Percentiles rank a stretch among this genome's conserved stretches.
phyloP scores from a whole-genome alignment of 164 flowering plant genomes.

The Taxillus chinensis region DNA sequence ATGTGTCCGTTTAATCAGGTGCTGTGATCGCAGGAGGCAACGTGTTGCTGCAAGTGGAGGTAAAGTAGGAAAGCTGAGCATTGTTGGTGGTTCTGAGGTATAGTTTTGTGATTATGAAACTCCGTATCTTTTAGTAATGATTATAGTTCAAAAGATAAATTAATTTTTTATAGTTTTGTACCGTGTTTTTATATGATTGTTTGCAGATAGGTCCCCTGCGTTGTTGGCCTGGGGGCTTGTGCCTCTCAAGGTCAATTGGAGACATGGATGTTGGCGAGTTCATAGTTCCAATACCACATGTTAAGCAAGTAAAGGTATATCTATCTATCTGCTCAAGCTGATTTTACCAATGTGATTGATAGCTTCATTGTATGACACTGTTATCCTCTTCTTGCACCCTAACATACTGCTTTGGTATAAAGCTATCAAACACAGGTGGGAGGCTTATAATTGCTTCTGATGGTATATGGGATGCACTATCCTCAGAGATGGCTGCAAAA shows the following conservation, averaged over 20 bases:
- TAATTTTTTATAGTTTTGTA: not conserved
- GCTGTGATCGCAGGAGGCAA: conserved; percentile 50
- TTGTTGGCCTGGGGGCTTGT: conserved; percentile 94
- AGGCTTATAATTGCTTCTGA: conserved; percentile 88
- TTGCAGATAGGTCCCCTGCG: conserved; percentile 78
- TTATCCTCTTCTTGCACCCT: not conserved
- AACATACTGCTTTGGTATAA: conserved; percentile 8
- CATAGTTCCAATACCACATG: conserved; percentile 80
- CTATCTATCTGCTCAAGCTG: not conserved
- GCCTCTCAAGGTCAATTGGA: conserved; percentile 88
- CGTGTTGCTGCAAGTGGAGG: conserved; percentile 93
- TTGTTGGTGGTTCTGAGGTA: conserved; percentile 72
- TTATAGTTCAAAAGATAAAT: not conserved
- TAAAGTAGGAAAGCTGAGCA: conserved; percentile 81
- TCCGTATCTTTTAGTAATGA: too few relatives aligned
- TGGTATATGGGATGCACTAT: conserved; percentile 89
- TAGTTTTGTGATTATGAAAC: not conserved
- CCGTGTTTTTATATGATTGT: not conserved
- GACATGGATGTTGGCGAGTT: conserved; percentile 92
- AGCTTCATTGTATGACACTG: not conserved
- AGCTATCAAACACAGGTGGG: conserved; percentile 78
- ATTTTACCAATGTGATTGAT: not conserved
- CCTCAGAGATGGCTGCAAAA: conserved; percentile 72
- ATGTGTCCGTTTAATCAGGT: not conserved
- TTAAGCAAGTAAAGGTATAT: conserved; percentile 85